phyloP scores from a whole-genome alignment of 2,329 filamentous ascomycete species.

The Coleophoma eucalyptorum region DNA sequence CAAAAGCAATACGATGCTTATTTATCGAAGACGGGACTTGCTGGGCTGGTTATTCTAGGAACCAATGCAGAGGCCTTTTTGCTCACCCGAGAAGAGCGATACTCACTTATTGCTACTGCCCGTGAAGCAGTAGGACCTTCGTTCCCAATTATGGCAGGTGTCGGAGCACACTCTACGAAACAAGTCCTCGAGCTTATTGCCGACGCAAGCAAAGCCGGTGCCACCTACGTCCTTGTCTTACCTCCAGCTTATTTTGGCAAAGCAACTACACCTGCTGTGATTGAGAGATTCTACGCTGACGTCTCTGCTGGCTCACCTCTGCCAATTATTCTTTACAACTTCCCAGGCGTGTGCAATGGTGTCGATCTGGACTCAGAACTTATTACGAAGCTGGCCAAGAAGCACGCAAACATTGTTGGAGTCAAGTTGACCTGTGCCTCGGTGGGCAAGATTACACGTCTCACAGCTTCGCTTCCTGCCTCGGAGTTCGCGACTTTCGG shows the following conservation, averaged over 20 bases:
- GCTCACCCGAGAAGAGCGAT: constrained; percentile 61
- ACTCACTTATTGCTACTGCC: constrained; percentile 56
- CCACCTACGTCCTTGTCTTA: constrained; percentile 63
- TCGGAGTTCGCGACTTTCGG: constrained; percentile 65
- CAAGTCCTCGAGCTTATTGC: constrained; percentile 63
- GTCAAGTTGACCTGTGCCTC: constrained; percentile 49
- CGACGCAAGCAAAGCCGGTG: constrained; percentile 61
- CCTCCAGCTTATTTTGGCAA: constrained; percentile 62
- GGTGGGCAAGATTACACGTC: constrained; percentile 50
- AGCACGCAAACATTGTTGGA: constrained; percentile 56
- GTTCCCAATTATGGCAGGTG: constrained; percentile 65
- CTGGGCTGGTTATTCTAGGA: constrained; percentile 65
- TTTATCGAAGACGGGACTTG: constrained; percentile 58
- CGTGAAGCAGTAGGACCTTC: constrained; percentile 46
- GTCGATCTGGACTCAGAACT: constrained; percentile 55
- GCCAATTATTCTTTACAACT: constrained; percentile 62
- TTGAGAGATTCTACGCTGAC: constrained; percentile 51
- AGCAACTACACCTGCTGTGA: constrained; percentile 48
- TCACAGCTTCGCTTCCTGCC: constrained; percentile 27
- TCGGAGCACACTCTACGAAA: constrained; percentile 62
- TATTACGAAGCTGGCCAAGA: constrained; percentile 47
- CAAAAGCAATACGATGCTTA: constrained; percentile 50
- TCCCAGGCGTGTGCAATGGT: constrained; percentile 52
- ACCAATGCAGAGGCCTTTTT: constrained; percentile 74
- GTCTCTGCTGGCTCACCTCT: constrained; percentile 56